These are phyloP conservation scores for Breviolum minutum DNA, from an alignment of 73 alveolate species.

Conservation along the genomic window DNA sequence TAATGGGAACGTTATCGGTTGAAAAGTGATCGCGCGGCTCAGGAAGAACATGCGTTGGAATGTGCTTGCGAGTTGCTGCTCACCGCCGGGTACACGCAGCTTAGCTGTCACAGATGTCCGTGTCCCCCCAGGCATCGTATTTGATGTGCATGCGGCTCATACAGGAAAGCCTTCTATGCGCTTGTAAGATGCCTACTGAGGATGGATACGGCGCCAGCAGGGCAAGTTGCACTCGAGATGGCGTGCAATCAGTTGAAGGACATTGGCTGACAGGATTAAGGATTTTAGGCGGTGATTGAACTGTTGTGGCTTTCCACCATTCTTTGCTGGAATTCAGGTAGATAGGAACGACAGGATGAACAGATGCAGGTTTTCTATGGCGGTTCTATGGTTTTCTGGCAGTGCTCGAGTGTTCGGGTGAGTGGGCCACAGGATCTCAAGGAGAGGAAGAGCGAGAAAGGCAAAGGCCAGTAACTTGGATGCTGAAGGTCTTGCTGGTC, in stretches of 20 bases:
- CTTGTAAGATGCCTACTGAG: neutral
- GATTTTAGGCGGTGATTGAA: neutral
- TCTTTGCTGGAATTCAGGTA: neutral
- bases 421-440: constrained; percentile 32
- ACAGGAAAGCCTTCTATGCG: neutral
- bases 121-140: neutral
- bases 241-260: constrained; percentile 75
- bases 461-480: constrained; percentile 32
- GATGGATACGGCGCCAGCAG: constrained; percentile 89
- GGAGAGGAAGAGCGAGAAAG: constrained; percentile 31
- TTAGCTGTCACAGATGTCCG: neutral
- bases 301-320: too few species aligned
- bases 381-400: too few species aligned
- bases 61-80: constrained; percentile 82
- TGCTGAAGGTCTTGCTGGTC: neutral
- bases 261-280: neutral
- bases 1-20: too few species aligned
- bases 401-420: too few species aligned
- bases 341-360: too few species aligned
- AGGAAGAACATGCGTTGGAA: constrained; percentile 88
- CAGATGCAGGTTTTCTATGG: too few species aligned
- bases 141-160: neutral
- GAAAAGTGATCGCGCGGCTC: neutral
- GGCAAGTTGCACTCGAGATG: constrained; percentile 49
- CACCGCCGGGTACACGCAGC: constrained; percentile 86